Base-by-base conservation (phyloP, 179 eudicot species). In the Beta corolliflora region DNA sequence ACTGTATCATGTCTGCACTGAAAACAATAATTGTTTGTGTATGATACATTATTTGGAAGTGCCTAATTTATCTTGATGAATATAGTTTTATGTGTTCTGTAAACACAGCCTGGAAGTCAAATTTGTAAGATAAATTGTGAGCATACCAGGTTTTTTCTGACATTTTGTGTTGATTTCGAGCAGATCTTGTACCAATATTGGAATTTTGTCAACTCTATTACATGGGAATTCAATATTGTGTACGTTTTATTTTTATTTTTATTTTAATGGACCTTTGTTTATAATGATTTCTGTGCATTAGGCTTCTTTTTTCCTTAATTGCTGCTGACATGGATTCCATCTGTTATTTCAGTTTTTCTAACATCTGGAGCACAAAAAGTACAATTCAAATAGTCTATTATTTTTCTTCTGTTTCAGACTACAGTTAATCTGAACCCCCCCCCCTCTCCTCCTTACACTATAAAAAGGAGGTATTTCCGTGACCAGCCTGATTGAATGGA, bases 101-200 rank as follows among this genome's bases (percentile, higher is more conserved):
- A 25, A 14, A 63, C 36, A n/a, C 65, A 63, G 13, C 41, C 68
- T 63, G 11, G 11, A 68, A 68, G 3, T 41, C 21, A 31, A 67
- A 41, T 68, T 4, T 68, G 21, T 41, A 36, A 15, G 14, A 68
- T 41, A 18, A 68, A 68, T 18, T 41, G 19, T 31, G 19, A 68
- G 48, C 72, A 36, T 68, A 21, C 41, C 52, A 31, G 50, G 48
- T 68, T 68, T 29, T 68, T 52, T 16, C 72, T 44, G 72, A 68
- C 52, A 15, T 68, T 41, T 68, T 68, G n/a, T 68, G 21, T 41
- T 68, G 72, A 44, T 68, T 68, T 71, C 56, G 12, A 71, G 58
- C 75, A 71, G 56, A 46, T 71, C 56, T 71, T 68, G 55, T 76
- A 60, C 68, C 68, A 45, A 58, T 76, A 36, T 76, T 60, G 66